Evolutionary conservation across 352 stramenopile genomes (phyloP).

Genomic region (Phytophthora constricta): DNA sequence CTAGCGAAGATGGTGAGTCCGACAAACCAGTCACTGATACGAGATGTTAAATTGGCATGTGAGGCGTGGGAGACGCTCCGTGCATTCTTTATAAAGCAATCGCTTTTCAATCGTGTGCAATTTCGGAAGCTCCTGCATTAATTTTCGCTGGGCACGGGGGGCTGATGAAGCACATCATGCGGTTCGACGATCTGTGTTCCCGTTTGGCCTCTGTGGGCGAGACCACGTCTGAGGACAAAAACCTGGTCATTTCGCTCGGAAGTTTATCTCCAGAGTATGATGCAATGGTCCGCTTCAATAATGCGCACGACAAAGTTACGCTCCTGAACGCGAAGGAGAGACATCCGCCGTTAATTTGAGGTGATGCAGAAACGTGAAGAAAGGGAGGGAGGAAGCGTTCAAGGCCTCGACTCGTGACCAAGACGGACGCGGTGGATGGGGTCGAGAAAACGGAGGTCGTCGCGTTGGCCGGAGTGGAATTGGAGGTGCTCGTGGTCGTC

Average conservation of each 20-base stretch:
- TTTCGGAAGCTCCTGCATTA: constrained; percentile 13
- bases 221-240: constrained; percentile 20
- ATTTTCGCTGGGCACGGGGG: constrained; percentile 17
- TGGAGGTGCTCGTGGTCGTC: neutral
- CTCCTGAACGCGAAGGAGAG: constrained; percentile 30
- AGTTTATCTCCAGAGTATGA: constrained; percentile 24
- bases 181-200: constrained; percentile 26
- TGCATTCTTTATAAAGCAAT: constrained; percentile 12
- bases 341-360: constrained; percentile 17
- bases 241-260: constrained; percentile 15
- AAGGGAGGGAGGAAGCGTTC: constrained; percentile 15
- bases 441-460: neutral
- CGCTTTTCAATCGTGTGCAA: constrained; percentile 16
- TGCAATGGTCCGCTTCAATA: constrained; percentile 24
- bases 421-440: neutral
- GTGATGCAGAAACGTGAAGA: constrained; percentile 7
- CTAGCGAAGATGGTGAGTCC: constrained; percentile 17
- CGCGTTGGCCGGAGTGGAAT: neutral
- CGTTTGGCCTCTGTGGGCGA: constrained; percentile 16
- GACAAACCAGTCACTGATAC: constrained; percentile 6
- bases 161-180: constrained; percentile 19
- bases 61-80: constrained; percentile 19
- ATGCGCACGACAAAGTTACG: constrained; percentile 9
- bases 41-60: neutral
- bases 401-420: neutral